Conservation (phyloP, 805 yeast genomes). For the Pichia scutulata region DNA sequence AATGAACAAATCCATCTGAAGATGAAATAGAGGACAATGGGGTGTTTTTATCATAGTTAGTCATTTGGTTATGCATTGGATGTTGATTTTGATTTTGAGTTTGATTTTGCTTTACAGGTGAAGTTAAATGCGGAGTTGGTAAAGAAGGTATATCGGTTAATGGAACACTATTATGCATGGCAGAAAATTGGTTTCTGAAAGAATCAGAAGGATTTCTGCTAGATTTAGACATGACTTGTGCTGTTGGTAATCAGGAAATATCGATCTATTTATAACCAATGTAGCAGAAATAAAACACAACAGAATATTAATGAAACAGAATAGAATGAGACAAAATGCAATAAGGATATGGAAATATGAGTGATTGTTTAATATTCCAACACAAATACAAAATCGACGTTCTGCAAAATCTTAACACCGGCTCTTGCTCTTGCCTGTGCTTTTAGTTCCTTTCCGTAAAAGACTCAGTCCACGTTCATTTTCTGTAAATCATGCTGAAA, state of each 20-base stretch:
- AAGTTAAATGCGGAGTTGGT: slow-evolving; percentile 14
- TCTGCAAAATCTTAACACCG: not conserved
- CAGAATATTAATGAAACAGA: not conserved
- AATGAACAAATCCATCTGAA: not conserved
- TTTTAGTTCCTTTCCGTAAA: not conserved
- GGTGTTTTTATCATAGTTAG: not conserved
- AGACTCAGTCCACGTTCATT: not conserved
- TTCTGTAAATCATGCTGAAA: not conserved
- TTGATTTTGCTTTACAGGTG: slow-evolving; percentile 9
- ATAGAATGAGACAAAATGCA: not conserved
- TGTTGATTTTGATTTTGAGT: not conserved
- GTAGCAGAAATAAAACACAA: not conserved
- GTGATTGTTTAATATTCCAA: not conserved
- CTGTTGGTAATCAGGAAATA: not conserved
- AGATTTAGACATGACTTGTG: not conserved
- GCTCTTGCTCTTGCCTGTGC: not conserved
- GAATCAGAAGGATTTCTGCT: not conserved
- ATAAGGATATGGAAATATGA: not conserved
- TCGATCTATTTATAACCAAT: not conserved
- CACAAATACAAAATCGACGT: not conserved
- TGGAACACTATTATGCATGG: slow-evolving; percentile 7
- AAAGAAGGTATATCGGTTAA: slow-evolving; percentile 16
- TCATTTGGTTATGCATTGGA: not conserved
- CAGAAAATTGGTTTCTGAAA: slow-evolving; percentile 2
- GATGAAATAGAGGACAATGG: not conserved